These are phyloP conservation scores for Isabelozyma rhagii DNA, from an alignment of 805 yeast genomes.

Conservation along the genomic window DNA sequence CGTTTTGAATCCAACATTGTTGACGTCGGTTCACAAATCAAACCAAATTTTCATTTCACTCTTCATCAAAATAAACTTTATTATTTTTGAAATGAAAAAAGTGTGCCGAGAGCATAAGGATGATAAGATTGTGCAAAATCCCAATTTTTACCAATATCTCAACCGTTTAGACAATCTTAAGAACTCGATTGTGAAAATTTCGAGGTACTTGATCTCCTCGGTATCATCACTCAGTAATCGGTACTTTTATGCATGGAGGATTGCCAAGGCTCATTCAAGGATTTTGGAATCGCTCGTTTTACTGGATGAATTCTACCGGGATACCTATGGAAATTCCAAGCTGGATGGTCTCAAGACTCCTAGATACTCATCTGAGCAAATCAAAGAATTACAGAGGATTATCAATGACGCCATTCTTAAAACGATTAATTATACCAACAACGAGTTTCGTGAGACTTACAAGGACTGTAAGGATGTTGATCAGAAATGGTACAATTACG, in stretches of 20 bases:
- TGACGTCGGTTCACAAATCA: slow-evolving; percentile 32
- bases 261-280: slow-evolving; percentile 48
- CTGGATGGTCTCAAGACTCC: not conserved
- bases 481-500: not conserved
- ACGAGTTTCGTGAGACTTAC: not conserved
- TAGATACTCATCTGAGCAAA: not conserved
- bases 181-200: not conserved
- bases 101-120: not conserved
- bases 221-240: slow-evolving; percentile 13
- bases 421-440: slow-evolving; percentile 1
- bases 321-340: not conserved
- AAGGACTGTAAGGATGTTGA: not conserved
- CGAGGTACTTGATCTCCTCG: not conserved
- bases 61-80: slow-evolving; percentile 11
- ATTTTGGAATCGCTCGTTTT: not conserved
- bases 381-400: not conserved
- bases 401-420: not conserved
- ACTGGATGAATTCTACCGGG: not conserved
- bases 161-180: not conserved
- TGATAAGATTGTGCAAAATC: not conserved
- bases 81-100: not conserved
- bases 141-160: not conserved
- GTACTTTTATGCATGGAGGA: slow-evolving; percentile 59
- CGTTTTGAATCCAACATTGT: slow-evolving; percentile 23
- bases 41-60: slow-evolving; percentile 15